Percentiles rank a stretch among this genome's conserved stretches.
These are phyloP conservation scores for Mesembryanthemum crystallinum DNA, from an alignment of 148 eudicot genomes.

Conservation along the genomic window DNA sequence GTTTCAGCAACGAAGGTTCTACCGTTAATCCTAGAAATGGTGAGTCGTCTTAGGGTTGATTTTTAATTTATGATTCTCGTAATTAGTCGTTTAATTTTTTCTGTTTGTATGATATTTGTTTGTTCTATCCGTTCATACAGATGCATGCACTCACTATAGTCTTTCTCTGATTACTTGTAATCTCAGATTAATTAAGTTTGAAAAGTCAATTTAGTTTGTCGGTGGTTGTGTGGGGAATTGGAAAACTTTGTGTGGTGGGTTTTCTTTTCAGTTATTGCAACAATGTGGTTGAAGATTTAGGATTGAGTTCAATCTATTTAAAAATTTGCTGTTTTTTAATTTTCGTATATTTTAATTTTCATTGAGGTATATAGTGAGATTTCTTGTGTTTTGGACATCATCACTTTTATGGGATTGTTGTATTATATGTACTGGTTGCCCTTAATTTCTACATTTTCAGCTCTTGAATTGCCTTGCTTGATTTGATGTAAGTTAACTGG, in stretches of 20 bases:
- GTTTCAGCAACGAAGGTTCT: neutral
- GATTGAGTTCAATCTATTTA: neutral
- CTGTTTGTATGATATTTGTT: neutral
- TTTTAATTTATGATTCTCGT: neutral
- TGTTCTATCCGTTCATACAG: neutral
- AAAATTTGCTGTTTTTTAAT: neutral
- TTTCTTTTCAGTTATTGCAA: neutral
- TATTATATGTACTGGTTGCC: neutral
- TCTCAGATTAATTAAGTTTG: slow-evolving; percentile 4
- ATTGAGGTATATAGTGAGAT: no score
- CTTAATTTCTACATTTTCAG: neutral
- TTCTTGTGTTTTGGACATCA: neutral
- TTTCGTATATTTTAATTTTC: neutral
- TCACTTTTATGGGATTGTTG: neutral
- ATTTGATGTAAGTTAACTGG: neutral
- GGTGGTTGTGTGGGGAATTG: slow-evolving; percentile 8
- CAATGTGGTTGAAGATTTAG: neutral
- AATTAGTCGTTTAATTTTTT: neutral
- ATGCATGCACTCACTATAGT: slow-evolving; percentile 3
- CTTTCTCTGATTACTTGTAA: neutral
- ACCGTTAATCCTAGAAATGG: neutral
- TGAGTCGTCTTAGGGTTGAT: no score
- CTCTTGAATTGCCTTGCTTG: neutral
- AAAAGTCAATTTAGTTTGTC: neutral
- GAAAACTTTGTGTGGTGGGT: neutral